Evolutionary conservation across 108 stramenopile genomes (phyloP), one percentile per base, ranked within the genome.

Genomic region (Cyclotella baltica): DNA sequence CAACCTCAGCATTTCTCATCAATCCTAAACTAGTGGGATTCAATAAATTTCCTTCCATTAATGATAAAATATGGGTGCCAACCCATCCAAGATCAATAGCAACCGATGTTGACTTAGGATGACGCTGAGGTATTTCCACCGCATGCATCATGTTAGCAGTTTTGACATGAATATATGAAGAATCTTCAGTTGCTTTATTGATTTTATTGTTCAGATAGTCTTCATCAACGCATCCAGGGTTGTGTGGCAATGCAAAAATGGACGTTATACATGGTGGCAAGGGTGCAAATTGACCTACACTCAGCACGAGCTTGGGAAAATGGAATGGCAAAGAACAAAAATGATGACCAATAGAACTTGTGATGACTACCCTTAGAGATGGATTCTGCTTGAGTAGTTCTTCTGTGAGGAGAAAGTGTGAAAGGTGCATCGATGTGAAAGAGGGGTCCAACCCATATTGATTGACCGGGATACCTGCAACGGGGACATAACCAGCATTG

Each of bases 81-180:
- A 83, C 81, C 77, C 77, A 83, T 3, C 81, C 81, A 28, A 83
- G 37, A 40, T 83, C 81, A 33, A 83, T 78, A 0, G 77, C 81
- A 23, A 83, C 48, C 3, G 81, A 63, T 15, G 63, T 65, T 16
- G 77, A 46, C 23, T 5, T 28, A 25, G 71, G 70, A 67, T 83
- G 77, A 35, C 38, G 46, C 0, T 50, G 72, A 2, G 81, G 77
- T 34, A 83, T 58, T 22, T 78, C 77, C 27, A 78, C 56, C 4
- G 55, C 81, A 67, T 83, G 81, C 81, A 83, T 78, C 3, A 73
- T 37, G 52, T 83, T 83, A 0, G 81, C 81, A n/a, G 78, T 13
- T 65, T 83, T 83, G 1, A 77, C 77, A 27, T 61, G 70, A 47
- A 83, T 78, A 31, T 83, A 83, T 13, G 81, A 76, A 27, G 53